Conservation (phyloP, 108 stramenopile genomes). For the Cafeteria roenbergensis region DNA sequence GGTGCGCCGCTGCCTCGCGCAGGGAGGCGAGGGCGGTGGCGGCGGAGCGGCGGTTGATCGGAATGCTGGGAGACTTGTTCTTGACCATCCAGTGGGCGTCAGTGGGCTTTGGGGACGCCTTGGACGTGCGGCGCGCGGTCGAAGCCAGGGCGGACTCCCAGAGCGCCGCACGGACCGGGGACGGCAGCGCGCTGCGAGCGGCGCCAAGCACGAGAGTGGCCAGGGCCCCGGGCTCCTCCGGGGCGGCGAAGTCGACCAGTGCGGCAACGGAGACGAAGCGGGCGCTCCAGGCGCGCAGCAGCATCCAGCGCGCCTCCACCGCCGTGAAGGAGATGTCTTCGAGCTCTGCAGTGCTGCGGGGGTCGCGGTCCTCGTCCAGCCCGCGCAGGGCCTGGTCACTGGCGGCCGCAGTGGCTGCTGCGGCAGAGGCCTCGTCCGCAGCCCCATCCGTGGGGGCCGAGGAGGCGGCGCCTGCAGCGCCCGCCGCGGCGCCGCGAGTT, state of each 20-base stretch:
- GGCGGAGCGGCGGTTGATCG: background rate
- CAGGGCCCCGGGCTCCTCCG: background rate
- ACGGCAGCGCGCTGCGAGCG: background rate
- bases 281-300: background rate
- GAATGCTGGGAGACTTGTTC: background rate
- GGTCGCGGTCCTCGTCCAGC: too few relatives aligned
- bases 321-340: too few relatives aligned
- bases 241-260: background rate
- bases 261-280: background rate
- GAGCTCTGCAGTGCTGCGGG: too few relatives aligned
- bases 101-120: background rate
- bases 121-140: background rate
- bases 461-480: too few relatives aligned
- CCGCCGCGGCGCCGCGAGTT: too few relatives aligned
- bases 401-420: too few relatives aligned
- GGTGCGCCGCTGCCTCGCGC: background rate
- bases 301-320: background rate
- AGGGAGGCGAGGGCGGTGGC: background rate
- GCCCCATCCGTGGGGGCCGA: too few relatives aligned
- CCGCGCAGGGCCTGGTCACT: too few relatives aligned
- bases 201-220: background rate
- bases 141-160: background rate
- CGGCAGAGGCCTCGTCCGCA: too few relatives aligned
- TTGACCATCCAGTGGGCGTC: background rate
- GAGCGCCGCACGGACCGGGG: background rate